Percentiles rank a stretch among this genome's conserved stretches.
Evolutionary conservation across 2,329 filamentous ascomycete genomes (phyloP).

Genomic region (Neonectria ditissima): DNA sequence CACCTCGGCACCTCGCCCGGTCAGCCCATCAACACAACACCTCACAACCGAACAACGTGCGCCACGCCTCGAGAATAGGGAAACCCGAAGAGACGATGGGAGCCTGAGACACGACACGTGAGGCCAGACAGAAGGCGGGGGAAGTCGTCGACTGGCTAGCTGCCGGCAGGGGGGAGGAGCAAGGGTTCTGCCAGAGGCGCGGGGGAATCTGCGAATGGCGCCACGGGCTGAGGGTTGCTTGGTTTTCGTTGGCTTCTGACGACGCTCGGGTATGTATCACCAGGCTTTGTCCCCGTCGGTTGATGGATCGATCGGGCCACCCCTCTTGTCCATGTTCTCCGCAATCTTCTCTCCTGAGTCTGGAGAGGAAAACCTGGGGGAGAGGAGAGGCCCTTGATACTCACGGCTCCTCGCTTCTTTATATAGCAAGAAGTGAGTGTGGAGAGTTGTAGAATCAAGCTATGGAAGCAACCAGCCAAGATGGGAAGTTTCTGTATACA

Average conservation of each 20-base stretch:
- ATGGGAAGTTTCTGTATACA: no score
- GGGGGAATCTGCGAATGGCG: slow-evolving; percentile 20
- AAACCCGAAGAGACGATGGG: background rate
- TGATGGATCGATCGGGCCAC: slow-evolving; percentile 16
- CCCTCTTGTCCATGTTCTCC: slow-evolving; percentile 27
- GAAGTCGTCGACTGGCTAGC: background rate
- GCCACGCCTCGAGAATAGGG: background rate
- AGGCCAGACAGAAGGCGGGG: background rate
- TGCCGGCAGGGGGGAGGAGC: slow-evolving; percentile 7
- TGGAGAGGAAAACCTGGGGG: slow-evolving; percentile 19
- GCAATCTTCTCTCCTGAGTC: slow-evolving; percentile 16
- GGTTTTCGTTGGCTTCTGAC: slow-evolving; percentile 14
- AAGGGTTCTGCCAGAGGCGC: slow-evolving; percentile 9
- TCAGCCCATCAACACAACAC: slow-evolving; percentile 29
- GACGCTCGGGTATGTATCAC: slow-evolving; percentile 14
- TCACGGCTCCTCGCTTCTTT: background rate
- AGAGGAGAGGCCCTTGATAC: slow-evolving; percentile 9
- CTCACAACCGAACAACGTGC: slow-evolving; percentile 20
- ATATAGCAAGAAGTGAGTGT: no score
- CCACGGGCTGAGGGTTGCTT: slow-evolving; percentile 16
- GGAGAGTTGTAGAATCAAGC: background rate
- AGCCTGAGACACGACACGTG: slow-evolving; percentile 7
- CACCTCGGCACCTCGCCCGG: slow-evolving; percentile 15
- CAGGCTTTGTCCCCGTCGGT: slow-evolving; percentile 12
- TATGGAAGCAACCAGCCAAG: slow-evolving; percentile 15